Percentiles rank a stretch among this genome's conserved stretches.
phyloP scores from a whole-genome alignment of 306 rosid genomes.

The Hippophae tibetana region DNA sequence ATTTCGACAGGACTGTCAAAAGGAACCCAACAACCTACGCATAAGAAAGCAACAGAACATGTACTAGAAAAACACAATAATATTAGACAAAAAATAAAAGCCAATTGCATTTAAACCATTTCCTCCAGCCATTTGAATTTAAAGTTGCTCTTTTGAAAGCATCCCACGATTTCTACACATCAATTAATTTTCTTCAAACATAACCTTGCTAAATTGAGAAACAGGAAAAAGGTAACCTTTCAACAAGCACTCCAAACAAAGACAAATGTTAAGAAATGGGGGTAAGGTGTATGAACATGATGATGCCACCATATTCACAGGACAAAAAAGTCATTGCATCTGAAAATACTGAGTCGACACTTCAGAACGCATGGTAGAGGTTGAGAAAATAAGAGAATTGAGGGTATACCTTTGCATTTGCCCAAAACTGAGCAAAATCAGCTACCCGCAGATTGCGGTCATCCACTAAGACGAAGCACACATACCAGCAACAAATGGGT shows the following conservation, averaged over 20 bases:
- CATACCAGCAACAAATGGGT: slow-evolving; percentile 98
- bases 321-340: slow-evolving; percentile 23
- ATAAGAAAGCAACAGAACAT: too few species aligned
- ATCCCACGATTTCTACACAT: too few species aligned
- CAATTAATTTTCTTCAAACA: background rate
- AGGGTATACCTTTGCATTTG: slow-evolving; percentile 96
- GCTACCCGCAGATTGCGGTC: slow-evolving; percentile 99
- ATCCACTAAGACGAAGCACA: slow-evolving; percentile 99
- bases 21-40: too few species aligned
- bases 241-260: slow-evolving; percentile 3
- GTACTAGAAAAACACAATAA: too few species aligned
- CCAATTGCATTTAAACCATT: too few species aligned
- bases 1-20: too few species aligned
- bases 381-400: slow-evolving; percentile 63
- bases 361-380: slow-evolving; percentile 70
- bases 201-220: background rate
- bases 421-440: slow-evolving; percentile 99
- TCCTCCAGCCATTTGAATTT: too few species aligned
- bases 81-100: too few species aligned
- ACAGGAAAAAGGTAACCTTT: background rate
- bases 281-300: slow-evolving; percentile 17
- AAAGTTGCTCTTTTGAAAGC: too few species aligned
- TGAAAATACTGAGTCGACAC: slow-evolving; percentile 44
- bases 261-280: slow-evolving; percentile 6
- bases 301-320: slow-evolving; percentile 24